phyloP scores from a whole-genome alignment of 352 stramenopile species.

The Globisporangium perplexum region DNA sequence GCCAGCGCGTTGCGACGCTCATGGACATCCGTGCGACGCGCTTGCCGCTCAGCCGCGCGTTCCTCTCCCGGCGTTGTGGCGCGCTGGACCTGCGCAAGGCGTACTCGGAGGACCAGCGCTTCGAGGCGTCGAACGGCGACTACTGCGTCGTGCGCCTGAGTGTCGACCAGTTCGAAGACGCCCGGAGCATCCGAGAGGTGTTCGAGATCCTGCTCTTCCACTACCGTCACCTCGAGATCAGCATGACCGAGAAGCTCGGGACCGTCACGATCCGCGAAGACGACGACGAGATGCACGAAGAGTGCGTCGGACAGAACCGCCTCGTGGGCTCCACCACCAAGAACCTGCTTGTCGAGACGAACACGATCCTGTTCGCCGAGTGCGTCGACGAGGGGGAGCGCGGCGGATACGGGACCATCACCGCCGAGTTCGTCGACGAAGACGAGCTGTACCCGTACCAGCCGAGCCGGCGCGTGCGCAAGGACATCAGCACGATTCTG shows the following conservation, averaged over 20 bases:
- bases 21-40: neutral
- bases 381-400: conserved; percentile 22
- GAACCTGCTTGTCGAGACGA: conserved; percentile 22
- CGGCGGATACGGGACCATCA: conserved; percentile 28
- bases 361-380: conserved; percentile 29
- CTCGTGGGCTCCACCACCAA: conserved; percentile 18
- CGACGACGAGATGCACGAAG: neutral
- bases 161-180: neutral
- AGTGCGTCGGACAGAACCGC: conserved; percentile 24
- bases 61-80: neutral
- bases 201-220: neutral
- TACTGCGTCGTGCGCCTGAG: neutral
- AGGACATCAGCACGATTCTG: conserved; percentile 31
- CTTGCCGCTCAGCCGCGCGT: neutral
- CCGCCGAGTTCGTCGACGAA: conserved; percentile 28
- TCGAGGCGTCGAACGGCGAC: neutral
- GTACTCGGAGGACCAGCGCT: neutral
- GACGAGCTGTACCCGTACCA: conserved; percentile 43
- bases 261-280: neutral
- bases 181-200: neutral
- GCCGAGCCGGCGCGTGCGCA: conserved; percentile 26
- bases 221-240: neutral
- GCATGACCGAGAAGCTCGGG: neutral
- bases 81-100: neutral
- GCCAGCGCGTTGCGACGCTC: neutral